Conservation (phyloP, 2,329 filamentous ascomycete species). For the Pseudocercospora fijiensis region DNA sequence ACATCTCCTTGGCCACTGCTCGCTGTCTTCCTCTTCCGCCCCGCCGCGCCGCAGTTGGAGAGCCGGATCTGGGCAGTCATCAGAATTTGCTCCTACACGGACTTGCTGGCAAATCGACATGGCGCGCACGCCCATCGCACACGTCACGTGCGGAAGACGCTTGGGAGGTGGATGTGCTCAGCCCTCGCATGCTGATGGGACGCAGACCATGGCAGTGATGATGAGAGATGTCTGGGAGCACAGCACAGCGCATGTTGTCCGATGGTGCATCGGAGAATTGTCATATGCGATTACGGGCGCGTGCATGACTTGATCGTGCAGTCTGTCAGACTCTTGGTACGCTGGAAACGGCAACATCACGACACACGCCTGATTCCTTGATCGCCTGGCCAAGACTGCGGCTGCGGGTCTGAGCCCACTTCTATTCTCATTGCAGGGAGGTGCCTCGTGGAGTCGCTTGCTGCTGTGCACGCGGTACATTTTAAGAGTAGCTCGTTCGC, state of each 20-base stretch:
- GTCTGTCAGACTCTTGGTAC: conserved; percentile 15
- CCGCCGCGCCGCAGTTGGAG: conserved; percentile 24
- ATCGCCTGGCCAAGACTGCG: conserved; percentile 15
- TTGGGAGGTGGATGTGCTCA: neutral
- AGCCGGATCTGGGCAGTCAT: conserved; percentile 20
- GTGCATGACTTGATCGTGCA: conserved; percentile 12
- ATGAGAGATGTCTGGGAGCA: neutral
- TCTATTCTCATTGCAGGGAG: conserved; percentile 14
- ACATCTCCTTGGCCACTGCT: conserved; percentile 12
- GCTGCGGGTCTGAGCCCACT: conserved; percentile 18
- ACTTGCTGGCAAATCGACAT: neutral
- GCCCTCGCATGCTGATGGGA: neutral
- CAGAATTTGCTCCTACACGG: neutral
- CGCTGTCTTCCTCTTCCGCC: conserved; percentile 12
- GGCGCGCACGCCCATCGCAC: neutral
- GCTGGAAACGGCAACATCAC: conserved; percentile 13
- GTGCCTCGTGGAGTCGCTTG: conserved; percentile 1
- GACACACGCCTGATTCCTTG: neutral
- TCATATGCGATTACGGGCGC: conserved; percentile 16
- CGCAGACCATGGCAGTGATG: neutral
- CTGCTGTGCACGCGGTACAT: conserved; percentile 8
- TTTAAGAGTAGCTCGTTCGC: conserved; percentile 9
- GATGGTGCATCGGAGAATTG: conserved; percentile 20
- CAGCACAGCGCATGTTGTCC: neutral
- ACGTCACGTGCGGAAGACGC: neutral